phyloP scores from a whole-genome alignment of 306 rosid genomes.

The Begonia loranthoides region DNA sequence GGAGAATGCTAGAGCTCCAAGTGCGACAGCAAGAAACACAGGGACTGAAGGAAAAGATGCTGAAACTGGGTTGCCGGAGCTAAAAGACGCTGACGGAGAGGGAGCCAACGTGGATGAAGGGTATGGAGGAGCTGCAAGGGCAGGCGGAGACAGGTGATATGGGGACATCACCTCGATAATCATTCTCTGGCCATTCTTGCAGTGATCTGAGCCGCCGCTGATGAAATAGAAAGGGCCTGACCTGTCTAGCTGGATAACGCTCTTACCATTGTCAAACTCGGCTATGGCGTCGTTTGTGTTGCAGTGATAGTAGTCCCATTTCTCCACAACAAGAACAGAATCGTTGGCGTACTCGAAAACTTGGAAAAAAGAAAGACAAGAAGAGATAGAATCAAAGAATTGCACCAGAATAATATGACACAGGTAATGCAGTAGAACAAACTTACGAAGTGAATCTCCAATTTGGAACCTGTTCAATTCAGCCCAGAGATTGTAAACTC shows the following conservation, averaged over 20 bases:
- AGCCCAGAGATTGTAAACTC: constrained; percentile 54
- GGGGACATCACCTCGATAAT: constrained; percentile 60
- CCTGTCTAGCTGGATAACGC: constrained; percentile 43
- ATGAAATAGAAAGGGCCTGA: constrained; percentile 66
- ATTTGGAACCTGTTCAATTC: constrained; percentile 45
- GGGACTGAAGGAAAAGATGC: constrained; percentile 8
- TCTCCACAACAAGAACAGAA: constrained; percentile 59
- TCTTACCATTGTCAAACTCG: constrained; percentile 51
- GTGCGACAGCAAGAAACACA: constrained; percentile 12
- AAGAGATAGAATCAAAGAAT: not conserved
- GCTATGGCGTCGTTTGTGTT: constrained; percentile 40
- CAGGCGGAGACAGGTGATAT: constrained; percentile 19
- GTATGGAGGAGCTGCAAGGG: constrained; percentile 27
- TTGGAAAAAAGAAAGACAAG: not conserved
- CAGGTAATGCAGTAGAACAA: not conserved
- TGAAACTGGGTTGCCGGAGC: constrained; percentile 17
- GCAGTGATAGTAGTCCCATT: constrained; percentile 58
- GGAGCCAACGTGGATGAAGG: constrained; percentile 16
- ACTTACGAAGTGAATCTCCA: constrained; percentile 69
- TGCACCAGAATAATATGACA: not conserved
- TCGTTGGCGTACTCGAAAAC: constrained; percentile 73
- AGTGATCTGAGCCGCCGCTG: constrained; percentile 47
- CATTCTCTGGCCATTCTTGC: constrained; percentile 54
- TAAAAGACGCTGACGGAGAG: constrained; percentile 7
- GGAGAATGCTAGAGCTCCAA: constrained; percentile 11